phyloP scores from a whole-genome alignment of 495 filamentous ascomycete genomes.

The Clohesyomyces aquaticus region DNA sequence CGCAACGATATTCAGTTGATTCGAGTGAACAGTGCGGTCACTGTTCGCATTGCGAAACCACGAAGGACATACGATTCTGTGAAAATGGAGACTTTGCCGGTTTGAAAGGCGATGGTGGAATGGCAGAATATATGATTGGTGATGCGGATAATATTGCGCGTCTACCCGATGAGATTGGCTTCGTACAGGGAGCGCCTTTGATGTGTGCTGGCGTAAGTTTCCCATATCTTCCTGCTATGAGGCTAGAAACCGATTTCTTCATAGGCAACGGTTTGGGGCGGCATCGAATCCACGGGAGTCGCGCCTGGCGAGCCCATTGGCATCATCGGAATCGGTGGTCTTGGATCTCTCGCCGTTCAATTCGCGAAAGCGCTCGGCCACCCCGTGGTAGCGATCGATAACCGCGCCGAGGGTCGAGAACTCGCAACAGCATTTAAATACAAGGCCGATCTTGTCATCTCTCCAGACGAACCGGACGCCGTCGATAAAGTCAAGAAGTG shows the following conservation, averaged over 20 bases:
- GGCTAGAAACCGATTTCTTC: background rate
- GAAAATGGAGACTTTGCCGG: slow-evolving; percentile 27
- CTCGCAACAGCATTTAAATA: slow-evolving; percentile 10
- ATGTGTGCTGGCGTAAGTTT: slow-evolving; percentile 45
- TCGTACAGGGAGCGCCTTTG: slow-evolving; percentile 22
- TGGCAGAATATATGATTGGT: slow-evolving; percentile 47
- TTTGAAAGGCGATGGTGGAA: slow-evolving; percentile 43
- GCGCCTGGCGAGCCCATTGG: slow-evolving; percentile 7
- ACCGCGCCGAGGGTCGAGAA: slow-evolving; percentile 17
- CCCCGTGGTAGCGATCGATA: slow-evolving; percentile 74
- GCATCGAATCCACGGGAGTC: background rate
- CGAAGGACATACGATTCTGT: slow-evolving; percentile 37
- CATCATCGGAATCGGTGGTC: slow-evolving; percentile 51
- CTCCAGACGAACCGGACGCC: slow-evolving; percentile 9
- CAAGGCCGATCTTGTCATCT: slow-evolving; percentile 24
- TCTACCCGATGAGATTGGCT: slow-evolving; percentile 16
- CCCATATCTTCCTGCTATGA: background rate
- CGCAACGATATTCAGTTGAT: too few species aligned
- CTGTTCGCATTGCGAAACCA: slow-evolving; percentile 21
- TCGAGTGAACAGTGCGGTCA: too few species aligned
- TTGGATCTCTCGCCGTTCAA: slow-evolving; percentile 79
- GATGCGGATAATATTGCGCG: slow-evolving; percentile 38
- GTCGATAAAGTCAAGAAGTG: slow-evolving; percentile 14
- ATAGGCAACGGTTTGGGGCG: slow-evolving; percentile 21
- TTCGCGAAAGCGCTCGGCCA: slow-evolving; percentile 89